phyloP scores from a whole-genome alignment of 2,329 filamentous ascomycete genomes.

The Scytalidium lignicola region DNA sequence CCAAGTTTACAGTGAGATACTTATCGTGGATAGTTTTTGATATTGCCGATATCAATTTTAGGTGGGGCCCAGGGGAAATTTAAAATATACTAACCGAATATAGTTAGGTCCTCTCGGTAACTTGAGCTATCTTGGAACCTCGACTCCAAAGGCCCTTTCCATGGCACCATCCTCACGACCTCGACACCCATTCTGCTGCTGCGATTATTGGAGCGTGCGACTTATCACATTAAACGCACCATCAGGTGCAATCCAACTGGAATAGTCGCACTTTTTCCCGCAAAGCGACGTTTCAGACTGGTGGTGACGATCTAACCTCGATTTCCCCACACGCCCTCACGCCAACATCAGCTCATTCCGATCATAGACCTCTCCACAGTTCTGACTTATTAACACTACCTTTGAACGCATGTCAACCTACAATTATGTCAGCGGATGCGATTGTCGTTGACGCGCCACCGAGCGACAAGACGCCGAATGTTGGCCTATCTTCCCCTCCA shows the following conservation, averaged over 20 bases:
- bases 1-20: background rate
- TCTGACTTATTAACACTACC: background rate
- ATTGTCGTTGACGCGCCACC: background rate
- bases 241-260: background rate
- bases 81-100: background rate
- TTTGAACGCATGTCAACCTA: background rate
- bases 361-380: background rate
- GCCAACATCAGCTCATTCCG: background rate
- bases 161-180: background rate
- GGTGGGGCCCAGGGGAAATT: background rate
- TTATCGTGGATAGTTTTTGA: background rate
- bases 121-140: background rate
- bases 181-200: background rate
- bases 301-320: background rate
- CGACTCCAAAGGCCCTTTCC: background rate
- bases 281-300: background rate
- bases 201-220: background rate
- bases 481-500: slow-evolving; percentile 53
- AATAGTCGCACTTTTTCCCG: too few relatives aligned
- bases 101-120: background rate
- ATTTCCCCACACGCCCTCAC: background rate
- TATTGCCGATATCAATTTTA: background rate
- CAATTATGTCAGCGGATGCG: background rate
- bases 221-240: background rate
- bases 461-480: slow-evolving; percentile 5